Evolutionary conservation across 2,329 filamentous ascomycete genomes (phyloP).

Genomic region (Pezicula radicicola): DNA sequence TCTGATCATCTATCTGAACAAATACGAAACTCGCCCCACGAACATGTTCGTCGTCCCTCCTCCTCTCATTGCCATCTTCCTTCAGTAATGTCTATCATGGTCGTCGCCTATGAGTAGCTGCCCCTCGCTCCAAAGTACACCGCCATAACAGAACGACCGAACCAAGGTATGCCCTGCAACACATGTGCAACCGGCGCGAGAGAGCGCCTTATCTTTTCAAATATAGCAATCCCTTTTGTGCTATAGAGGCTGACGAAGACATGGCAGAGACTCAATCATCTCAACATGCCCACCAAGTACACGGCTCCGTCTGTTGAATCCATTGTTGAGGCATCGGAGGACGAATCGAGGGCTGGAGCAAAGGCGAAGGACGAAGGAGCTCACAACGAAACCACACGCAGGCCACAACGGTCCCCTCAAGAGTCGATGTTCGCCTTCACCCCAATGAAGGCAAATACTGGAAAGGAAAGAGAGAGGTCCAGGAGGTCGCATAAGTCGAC

Average conservation of each 20-base stretch:
- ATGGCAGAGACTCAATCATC: background rate
- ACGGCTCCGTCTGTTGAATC: constrained; percentile 20
- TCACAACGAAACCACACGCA: constrained; percentile 9
- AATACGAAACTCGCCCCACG: background rate
- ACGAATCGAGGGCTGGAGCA: constrained; percentile 19
- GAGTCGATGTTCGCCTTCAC: constrained; percentile 14
- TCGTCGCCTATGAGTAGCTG: background rate
- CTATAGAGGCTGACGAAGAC: background rate
- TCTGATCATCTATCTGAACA: background rate
- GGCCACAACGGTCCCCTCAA: constrained; percentile 8
- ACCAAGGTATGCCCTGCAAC: background rate
- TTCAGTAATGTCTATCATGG: constrained; percentile 8
- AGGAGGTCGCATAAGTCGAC: constrained; percentile 16
- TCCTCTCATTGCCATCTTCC: background rate
- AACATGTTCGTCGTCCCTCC: constrained; percentile 3
- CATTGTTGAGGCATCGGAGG: constrained; percentile 25
- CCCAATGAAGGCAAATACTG: constrained; percentile 14
- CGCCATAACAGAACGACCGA: background rate
- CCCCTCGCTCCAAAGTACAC: background rate
- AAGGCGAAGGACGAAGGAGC: constrained; percentile 11
- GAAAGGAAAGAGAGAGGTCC: constrained; percentile 20
- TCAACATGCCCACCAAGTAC: constrained; percentile 24
- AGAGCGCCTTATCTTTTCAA: background rate
- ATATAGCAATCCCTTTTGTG: background rate
- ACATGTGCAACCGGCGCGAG: background rate